Evolutionary conservation across 208 protist species (phyloP).

Genomic region (Leishmania lainsoni): DNA sequence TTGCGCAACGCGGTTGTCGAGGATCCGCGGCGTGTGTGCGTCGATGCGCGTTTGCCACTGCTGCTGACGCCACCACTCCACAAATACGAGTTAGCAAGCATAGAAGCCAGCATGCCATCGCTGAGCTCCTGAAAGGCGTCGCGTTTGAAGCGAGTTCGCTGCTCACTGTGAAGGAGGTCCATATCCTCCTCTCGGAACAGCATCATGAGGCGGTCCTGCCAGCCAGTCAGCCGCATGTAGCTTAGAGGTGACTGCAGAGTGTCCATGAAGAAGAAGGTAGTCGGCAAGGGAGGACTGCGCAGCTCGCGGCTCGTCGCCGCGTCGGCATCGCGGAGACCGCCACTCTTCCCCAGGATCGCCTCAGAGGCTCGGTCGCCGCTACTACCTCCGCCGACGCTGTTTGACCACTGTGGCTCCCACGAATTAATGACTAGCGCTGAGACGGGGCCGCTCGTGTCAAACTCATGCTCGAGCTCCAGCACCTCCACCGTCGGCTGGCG

Average conservation of each 20-base stretch:
- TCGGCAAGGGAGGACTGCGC: constrained; percentile 12
- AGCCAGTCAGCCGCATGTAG: constrained; percentile 47
- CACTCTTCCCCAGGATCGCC: neutral
- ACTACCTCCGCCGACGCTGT: neutral
- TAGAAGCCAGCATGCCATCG: constrained; percentile 24
- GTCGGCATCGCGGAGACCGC: constrained; percentile 2
- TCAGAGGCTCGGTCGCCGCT: neutral
- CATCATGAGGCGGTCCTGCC: constrained; percentile 51
- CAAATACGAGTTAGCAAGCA: constrained; percentile 28
- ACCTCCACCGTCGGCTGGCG: constrained; percentile 25
- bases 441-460: constrained; percentile 9
- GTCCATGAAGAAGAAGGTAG: constrained; percentile 39
- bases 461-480: constrained; percentile 22
- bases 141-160: constrained; percentile 37
- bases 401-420: neutral
- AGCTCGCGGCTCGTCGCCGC: constrained; percentile 18
- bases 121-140: constrained; percentile 41
- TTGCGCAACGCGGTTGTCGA: neutral
- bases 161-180: constrained; percentile 37
- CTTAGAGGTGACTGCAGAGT: constrained; percentile 42
- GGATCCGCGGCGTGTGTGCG: constrained; percentile 24
- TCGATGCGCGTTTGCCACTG: constrained; percentile 12
- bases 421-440: constrained; percentile 4
- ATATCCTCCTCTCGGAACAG: constrained; percentile 39
- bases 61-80: constrained; percentile 15